Conservation (phyloP, 2,329 filamentous ascomycete genomes). For the Alternaria consortialis region DNA sequence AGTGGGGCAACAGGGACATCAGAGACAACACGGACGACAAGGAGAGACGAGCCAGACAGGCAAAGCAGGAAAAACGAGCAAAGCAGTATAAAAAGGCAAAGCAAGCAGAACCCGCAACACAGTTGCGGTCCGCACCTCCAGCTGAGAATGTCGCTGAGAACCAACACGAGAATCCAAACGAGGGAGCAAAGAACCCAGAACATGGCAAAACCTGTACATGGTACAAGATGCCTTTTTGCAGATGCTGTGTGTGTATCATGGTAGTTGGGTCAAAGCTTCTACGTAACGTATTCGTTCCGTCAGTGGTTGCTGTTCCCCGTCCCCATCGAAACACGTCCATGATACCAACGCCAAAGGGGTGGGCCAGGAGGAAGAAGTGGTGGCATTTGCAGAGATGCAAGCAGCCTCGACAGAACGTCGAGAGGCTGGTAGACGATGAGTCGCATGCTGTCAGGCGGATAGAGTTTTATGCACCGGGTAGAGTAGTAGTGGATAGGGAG, state of each 20-base stretch:
- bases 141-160: not conserved
- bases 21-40: not conserved
- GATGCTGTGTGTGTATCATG: not conserved
- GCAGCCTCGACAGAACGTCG: not conserved
- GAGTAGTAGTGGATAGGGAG: not conserved
- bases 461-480: not conserved
- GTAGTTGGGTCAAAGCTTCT: not conserved
- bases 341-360: not conserved
- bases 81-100: not conserved
- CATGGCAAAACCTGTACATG: not conserved
- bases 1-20: not conserved
- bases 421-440: not conserved
- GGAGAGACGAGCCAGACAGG: not conserved
- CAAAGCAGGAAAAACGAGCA: not conserved
- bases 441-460: not conserved
- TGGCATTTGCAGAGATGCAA: not conserved
- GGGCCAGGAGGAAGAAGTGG: not conserved
- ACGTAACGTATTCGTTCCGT: not conserved
- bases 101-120: not conserved
- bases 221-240: conserved; percentile 1
- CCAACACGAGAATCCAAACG: not conserved
- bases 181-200: not conserved
- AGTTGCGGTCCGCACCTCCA: not conserved
- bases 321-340: not conserved
- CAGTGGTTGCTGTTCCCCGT: not conserved